Conservation (phyloP, 1,284 basidiomycete genomes). For the Termitomyces sp. region DNA sequence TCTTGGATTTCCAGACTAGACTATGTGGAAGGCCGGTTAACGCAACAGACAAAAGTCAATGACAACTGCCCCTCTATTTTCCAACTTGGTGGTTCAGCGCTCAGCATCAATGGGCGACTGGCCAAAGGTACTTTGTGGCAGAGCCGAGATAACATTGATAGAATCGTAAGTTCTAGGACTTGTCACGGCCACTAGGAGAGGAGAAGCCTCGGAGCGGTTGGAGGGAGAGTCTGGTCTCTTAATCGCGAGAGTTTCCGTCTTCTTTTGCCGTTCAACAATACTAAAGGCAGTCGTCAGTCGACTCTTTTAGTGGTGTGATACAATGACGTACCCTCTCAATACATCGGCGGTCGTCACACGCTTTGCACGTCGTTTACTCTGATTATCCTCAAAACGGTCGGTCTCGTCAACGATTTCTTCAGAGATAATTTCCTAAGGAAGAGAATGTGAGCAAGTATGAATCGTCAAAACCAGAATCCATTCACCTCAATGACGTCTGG, state of each 20-base stretch:
- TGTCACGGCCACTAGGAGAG: neutral
- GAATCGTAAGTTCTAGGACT: neutral
- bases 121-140: neutral
- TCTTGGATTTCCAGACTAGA: neutral
- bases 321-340: slow-evolving; percentile 64
- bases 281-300: neutral
- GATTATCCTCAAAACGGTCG: slow-evolving; percentile 83
- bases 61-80: neutral
- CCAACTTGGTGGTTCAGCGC: neutral
- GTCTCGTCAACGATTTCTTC: slow-evolving; percentile 91
- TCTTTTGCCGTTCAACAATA: slow-evolving; percentile 20
- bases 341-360: slow-evolving; percentile 69
- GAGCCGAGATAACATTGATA: neutral
- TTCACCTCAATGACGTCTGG: slow-evolving; percentile 65
- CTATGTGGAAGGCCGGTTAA: neutral
- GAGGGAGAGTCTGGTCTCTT: neutral
- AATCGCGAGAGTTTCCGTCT: neutral
- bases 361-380: slow-evolving; percentile 67
- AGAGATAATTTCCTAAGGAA: slow-evolving; percentile 70
- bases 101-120: neutral
- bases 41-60: neutral
- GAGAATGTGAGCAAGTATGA: neutral
- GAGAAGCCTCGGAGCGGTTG: neutral
- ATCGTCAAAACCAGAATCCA: too few relatives aligned
- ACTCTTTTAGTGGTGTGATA: neutral